Evolutionary conservation across 495 filamentous ascomycete genomes (phyloP).

Genomic region (Daldinia caldariorum): DNA sequence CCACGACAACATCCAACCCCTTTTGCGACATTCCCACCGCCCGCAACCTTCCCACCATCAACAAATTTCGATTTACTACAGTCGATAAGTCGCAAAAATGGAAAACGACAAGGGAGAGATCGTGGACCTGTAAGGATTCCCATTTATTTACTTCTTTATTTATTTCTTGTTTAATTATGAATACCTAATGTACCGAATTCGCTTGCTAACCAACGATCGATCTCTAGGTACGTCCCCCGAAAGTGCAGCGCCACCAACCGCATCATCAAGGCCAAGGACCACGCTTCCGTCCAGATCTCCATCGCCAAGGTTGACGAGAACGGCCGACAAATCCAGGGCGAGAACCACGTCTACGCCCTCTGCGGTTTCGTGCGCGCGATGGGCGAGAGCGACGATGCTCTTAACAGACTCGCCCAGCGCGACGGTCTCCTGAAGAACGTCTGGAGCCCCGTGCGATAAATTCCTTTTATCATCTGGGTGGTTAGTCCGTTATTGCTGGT

Average conservation of each 20-base stretch:
- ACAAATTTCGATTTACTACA: constrained; percentile 37
- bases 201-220: neutral
- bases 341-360: constrained; percentile 90
- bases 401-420: constrained; percentile 94
- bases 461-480: constrained; percentile 39
- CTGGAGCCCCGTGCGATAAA: constrained; percentile 86
- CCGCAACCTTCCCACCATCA: constrained; percentile 28
- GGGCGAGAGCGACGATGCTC: constrained; percentile 95
- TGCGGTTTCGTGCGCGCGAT: constrained; percentile 98
- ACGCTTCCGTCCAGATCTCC: constrained; percentile 90
- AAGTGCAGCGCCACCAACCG: constrained; percentile 95
- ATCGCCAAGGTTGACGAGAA: constrained; percentile 82
- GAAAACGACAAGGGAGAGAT: constrained; percentile 99
- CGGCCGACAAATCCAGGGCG: constrained; percentile 89
- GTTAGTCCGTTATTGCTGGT: constrained; percentile 22
- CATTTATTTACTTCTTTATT: neutral
- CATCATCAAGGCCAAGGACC: constrained; percentile 99
- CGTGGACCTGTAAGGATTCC: constrained; percentile 88
- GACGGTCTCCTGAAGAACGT: constrained; percentile 97
- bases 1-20: constrained; percentile 31
- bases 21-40: constrained; percentile 24
- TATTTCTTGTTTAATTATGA: neutral
- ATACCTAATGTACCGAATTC: constrained; percentile 9
- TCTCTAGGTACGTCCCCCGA: constrained; percentile 90
- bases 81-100: constrained; percentile 70